phyloP scores from a whole-genome alignment of 768 basidiomycete genomes.

The Leccinum barrowsii region DNA sequence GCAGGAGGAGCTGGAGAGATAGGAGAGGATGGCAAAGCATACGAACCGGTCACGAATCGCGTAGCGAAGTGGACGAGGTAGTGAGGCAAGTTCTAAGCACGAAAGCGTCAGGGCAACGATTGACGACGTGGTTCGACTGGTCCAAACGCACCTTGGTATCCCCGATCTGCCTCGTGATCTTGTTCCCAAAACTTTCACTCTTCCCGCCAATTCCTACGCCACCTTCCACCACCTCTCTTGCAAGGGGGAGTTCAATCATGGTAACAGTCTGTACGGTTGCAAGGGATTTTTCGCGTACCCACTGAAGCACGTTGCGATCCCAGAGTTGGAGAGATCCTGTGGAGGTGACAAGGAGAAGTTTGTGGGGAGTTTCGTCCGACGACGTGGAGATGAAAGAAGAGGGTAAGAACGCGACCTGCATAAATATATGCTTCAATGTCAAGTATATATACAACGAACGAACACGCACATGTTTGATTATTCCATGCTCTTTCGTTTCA shows the following conservation, averaged over 20 bases:
- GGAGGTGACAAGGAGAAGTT: constrained; percentile 58
- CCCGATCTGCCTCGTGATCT: constrained; percentile 52
- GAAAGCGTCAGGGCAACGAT: background rate
- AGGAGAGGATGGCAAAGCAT: constrained; percentile 44
- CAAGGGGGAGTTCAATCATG: constrained; percentile 80
- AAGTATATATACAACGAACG: background rate
- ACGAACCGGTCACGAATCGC: constrained; percentile 70
- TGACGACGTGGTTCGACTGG: background rate
- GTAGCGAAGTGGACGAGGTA: constrained; percentile 64
- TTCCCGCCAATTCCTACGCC: constrained; percentile 1
- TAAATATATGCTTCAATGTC: background rate
- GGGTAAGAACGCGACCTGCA: constrained; percentile 50
- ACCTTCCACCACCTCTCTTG: constrained; percentile 22
- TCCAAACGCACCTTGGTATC: constrained; percentile 51
- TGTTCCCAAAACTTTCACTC: constrained; percentile 46
- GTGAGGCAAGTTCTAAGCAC: constrained; percentile 60
- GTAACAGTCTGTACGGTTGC: constrained; percentile 59
- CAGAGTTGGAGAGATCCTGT: constrained; percentile 77
- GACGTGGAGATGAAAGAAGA: constrained; percentile 34
- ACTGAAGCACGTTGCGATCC: constrained; percentile 55
- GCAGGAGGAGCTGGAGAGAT: constrained; percentile 19
- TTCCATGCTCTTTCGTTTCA: constrained; percentile 61
- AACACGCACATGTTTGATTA: constrained; percentile 55
- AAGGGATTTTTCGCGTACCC: constrained; percentile 82
- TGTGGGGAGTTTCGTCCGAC: constrained; percentile 35